Evolutionary conservation across 768 basidiomycete species (phyloP).

Genomic region (Cystofilobasidium macerans): DNA sequence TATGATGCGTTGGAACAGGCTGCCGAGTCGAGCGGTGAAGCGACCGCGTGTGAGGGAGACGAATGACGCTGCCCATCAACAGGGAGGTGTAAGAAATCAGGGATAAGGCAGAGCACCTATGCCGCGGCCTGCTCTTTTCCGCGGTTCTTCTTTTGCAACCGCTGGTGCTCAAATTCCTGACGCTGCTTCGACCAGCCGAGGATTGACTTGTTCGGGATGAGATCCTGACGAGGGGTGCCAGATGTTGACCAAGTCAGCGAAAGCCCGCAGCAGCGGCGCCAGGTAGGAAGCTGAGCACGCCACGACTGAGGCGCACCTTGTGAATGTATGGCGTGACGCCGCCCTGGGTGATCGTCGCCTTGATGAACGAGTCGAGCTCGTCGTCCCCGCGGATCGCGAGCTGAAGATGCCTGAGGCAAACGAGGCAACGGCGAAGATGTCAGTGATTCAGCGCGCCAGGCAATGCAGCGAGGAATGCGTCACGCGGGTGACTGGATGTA

Average conservation of each 20-base stretch:
- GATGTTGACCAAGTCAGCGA: too few species aligned
- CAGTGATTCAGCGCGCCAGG: neutral
- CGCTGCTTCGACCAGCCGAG: neutral
- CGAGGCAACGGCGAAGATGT: neutral
- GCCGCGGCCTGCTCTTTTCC: too few species aligned
- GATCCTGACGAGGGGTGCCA: neutral
- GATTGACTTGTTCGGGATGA: neutral
- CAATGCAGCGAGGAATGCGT: neutral
- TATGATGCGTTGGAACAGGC: too few species aligned
- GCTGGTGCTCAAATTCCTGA: neutral
- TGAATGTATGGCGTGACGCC: conserved; percentile 35
- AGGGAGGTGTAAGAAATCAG: too few species aligned
- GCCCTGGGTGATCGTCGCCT: conserved; percentile 71
- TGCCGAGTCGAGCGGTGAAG: too few species aligned
- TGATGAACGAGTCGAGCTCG: conserved; percentile 88
- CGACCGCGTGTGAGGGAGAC: too few species aligned
- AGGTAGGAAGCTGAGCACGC: too few species aligned
- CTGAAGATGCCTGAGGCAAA: conserved; percentile 45
- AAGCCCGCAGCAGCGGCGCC: too few species aligned
- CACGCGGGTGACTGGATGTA: too few species aligned
- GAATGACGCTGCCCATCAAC: too few species aligned
- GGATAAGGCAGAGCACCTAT: too few species aligned
- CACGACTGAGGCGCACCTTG: conserved; percentile 25
- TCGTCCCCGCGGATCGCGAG: conserved; percentile 94
- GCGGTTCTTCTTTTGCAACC: too few species aligned